Conservation (phyloP, 495 filamentous ascomycete genomes). For the Talaromyces ruber region DNA sequence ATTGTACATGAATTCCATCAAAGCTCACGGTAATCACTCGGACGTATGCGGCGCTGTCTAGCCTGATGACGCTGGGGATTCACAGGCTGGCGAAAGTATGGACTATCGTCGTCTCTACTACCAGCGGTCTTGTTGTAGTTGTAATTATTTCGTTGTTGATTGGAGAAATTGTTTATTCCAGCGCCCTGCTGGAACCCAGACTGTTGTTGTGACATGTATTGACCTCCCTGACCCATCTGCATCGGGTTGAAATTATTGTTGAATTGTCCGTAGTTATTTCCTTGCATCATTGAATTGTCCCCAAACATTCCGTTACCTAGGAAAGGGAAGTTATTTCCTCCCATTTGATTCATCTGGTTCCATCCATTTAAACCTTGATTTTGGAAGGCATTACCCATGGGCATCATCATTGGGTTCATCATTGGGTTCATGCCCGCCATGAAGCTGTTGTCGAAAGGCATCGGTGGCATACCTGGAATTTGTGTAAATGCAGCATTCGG, state of each 20-base stretch:
- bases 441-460: conserved; percentile 37
- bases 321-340: conserved; percentile 33
- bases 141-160: conserved; percentile 65
- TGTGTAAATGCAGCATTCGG: conserved; percentile 23
- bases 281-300: conserved; percentile 13
- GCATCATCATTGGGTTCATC: conserved; percentile 48
- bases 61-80: conserved; percentile 90
- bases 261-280: conserved; percentile 19
- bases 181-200: conserved; percentile 22
- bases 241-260: conserved; percentile 33
- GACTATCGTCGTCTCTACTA: conserved; percentile 73
- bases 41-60: conserved; percentile 64
- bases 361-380: conserved; percentile 31
- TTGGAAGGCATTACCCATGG: conserved; percentile 32
- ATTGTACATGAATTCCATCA: conserved; percentile 24
- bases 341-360: conserved; percentile 47
- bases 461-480: conserved; percentile 26
- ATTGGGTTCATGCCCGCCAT: conserved; percentile 33
- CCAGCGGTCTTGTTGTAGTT: conserved; percentile 35
- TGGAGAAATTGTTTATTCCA: conserved; percentile 46
- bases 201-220: conserved; percentile 22
- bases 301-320: conserved; percentile 37
- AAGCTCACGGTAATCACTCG: conserved; percentile 85
- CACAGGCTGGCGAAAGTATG: conserved; percentile 92
- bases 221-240: conserved; percentile 23